Percentiles rank a stretch among this genome's conserved stretches.
Conservation (phyloP, 2,329 filamentous ascomycete genomes). For the Emergomyces pasteurianus region DNA sequence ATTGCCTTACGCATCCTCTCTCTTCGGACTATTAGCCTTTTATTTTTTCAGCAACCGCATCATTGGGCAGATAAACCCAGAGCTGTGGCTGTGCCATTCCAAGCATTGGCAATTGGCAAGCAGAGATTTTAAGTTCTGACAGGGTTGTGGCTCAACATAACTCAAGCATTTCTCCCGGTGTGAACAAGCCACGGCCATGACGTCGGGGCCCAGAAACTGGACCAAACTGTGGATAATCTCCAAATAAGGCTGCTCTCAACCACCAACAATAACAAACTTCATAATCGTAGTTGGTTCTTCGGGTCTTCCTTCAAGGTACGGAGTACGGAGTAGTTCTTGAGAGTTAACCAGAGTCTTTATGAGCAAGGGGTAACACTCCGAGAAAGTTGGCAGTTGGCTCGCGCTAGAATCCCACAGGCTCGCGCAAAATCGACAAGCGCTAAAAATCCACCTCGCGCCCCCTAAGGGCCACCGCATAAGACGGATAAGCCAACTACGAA, state of each 20-base stretch:
- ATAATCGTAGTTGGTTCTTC: too few relatives aligned
- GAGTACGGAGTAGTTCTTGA: too few relatives aligned
- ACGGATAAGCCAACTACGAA: too few relatives aligned
- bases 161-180: neutral
- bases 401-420: neutral
- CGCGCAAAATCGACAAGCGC: neutral
- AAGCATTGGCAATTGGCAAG: neutral
- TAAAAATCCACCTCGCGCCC: neutral
- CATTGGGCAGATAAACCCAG: too few relatives aligned
- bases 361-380: neutral
- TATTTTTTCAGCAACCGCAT: too few relatives aligned
- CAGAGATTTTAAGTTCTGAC: neutral
- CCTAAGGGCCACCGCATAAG: neutral
- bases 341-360: too few relatives aligned
- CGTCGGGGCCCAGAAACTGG: neutral
- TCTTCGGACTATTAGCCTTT: too few relatives aligned
- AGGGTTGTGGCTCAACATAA: neutral
- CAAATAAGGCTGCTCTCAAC: neutral
- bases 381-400: neutral
- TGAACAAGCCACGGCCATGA: neutral
- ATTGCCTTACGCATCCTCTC: too few relatives aligned
- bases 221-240: neutral
- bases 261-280: neutral
- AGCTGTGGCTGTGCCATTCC: neutral
- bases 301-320: too few relatives aligned